A percentile compares a stretch with the other conserved stretches of the same genome.
Conservation (phyloP, 352 stramenopile species). For the Globisporangium abappressorium region DNA sequence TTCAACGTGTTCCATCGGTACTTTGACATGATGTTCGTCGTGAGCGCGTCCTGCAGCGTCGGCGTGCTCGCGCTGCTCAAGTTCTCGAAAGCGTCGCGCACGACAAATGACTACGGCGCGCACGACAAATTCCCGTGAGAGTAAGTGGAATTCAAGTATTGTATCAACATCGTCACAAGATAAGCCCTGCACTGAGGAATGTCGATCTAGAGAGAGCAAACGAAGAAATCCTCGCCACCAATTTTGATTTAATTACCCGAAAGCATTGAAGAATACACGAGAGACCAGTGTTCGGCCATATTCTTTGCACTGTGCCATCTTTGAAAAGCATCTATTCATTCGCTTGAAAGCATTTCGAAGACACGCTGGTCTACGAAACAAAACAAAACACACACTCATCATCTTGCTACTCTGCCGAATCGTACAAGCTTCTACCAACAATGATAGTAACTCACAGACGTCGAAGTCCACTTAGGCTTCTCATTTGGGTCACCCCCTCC, state of each 20-base stretch:
- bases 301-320: too few relatives aligned
- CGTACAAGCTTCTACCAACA: too few relatives aligned
- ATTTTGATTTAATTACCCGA: background rate
- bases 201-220: background rate
- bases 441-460: background rate
- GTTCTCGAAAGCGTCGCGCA: slow-evolving; percentile 78
- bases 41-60: slow-evolving; percentile 68
- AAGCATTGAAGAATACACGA: background rate
- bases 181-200: background rate
- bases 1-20: slow-evolving; percentile 85
- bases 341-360: too few relatives aligned
- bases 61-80: slow-evolving; percentile 59
- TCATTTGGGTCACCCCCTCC: too few relatives aligned
- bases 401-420: too few relatives aligned
- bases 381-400: too few relatives aligned
- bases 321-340: too few relatives aligned
- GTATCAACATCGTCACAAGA: background rate
- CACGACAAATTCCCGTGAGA: slow-evolving; percentile 80
- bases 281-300: background rate
- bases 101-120: slow-evolving; percentile 61
- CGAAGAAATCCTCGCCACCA: background rate
- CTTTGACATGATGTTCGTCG: slow-evolving; percentile 84
- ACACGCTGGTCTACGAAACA: too few relatives aligned
- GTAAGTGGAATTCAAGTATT: background rate
- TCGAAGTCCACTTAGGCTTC: background rate